Base-by-base conservation (phyloP, 345 rosid genomes). In the Cardamine resedifolia region DNA sequence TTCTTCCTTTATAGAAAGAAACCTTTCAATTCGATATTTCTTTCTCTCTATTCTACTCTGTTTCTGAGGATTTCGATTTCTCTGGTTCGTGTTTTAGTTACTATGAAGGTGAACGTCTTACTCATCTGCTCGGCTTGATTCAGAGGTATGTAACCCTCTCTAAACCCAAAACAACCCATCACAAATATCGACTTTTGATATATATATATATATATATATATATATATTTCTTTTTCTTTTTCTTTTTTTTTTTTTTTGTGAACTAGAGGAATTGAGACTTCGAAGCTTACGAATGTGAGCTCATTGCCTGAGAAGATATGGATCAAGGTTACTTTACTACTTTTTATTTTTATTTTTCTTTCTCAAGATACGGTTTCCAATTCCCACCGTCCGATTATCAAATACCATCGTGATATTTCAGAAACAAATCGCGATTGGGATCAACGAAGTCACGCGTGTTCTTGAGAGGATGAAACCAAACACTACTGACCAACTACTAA, bases 391-490 rank as follows among this genome's bases (percentile, higher is more conserved):
- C n/a, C 3, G 27, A 64, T 41, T n/a, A 15, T 57, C n/a, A n/a
- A 61, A 47, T 58, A 58, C 44, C 44, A 5, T 6, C 0, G 58
- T 27, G 28, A 23, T 39, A 10, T 60, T 51, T 20, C 69, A 89
- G 97, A 90, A 84, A 86, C 91, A 85, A 87, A 80, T 91, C 48
- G 82, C 97, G 4, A 77, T 91, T 71, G 97, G 97, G 64, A 86
- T 89, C 64, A 91, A 91, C 65, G 97, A 91, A 51, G 96, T 91
- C n/a, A 87, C 93, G 3, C 91, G 93, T 49, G 76, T 65, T 68
- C 88, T 91, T n/a, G 96, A 91, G 73, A 69, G 88, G 30, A 91
- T 89, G 96, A 57, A 73, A 27, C 76, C 83, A 5, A 38, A 50
- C 53, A 39, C 61, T 53, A 21, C 6, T 39, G 14, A 43, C 26